phyloP scores from a whole-genome alignment of 1,139 yeast genomes.

The Yamadazyma siamensis region DNA sequence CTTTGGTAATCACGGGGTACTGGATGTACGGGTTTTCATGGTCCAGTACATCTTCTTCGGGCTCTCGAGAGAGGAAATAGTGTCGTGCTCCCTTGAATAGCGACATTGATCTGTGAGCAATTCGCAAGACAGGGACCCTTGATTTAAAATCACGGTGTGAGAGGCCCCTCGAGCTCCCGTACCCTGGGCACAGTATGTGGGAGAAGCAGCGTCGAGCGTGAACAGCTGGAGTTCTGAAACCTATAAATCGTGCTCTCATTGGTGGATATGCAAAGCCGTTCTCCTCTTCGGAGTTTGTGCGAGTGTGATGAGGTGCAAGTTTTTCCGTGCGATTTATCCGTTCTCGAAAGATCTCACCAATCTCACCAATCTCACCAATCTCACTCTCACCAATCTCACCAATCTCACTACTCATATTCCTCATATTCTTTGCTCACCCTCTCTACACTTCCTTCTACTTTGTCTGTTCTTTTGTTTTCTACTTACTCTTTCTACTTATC shows the following conservation, averaged over 20 bases:
- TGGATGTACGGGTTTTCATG: constrained; percentile 35
- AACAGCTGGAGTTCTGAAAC: no score
- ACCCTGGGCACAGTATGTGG: no score
- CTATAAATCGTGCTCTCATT: no score
- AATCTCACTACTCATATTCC: not conserved
- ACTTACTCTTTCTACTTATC: constrained; percentile 7
- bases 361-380: not conserved
- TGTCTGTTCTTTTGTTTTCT: not conserved
- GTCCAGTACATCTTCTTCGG: constrained; percentile 21
- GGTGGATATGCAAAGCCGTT: no score
- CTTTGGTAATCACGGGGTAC: constrained; percentile 41
- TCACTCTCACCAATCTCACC: not conserved
- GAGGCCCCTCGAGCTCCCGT: no score
- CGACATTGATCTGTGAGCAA: constrained; percentile 3
- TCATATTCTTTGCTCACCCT: not conserved
- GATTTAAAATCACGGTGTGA: no score
- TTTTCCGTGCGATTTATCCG: no score
- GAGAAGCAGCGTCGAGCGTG: no score
- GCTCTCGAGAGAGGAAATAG: constrained; percentile 24
- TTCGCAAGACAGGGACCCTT: no score
- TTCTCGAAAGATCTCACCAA: no score
- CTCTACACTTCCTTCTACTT: not conserved
- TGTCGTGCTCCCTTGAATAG: constrained; percentile 26
- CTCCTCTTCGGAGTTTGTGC: no score
- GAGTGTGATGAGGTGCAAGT: no score